Base-by-base conservation (phyloP, 345 rosid species). In the Arabidopsis suecica region DNA sequence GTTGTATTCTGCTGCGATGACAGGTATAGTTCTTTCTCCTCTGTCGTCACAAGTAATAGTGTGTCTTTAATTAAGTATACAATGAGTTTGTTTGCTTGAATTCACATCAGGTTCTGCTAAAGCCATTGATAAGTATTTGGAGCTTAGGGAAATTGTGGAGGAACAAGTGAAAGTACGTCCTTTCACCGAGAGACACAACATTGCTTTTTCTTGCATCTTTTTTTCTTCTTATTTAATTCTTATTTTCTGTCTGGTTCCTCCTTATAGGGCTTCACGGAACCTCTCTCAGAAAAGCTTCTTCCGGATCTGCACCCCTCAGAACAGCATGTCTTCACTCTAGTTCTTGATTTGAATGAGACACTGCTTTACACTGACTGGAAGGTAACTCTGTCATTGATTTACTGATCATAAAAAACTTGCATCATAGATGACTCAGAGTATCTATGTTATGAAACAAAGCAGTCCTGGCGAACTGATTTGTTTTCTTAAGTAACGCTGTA, bases 261-360 rank as follows among this genome's bases (percentile, higher is more conserved):
- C 18, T 71, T 66, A 13, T 56, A 96, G 99, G 94, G 88, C 62
- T 93, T 82, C 79, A 87, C 98, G 42, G 99, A 96, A 73, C 99
- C 99, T 62, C 84, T 91, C 65, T 91, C 98, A 32, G 98, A 93
- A 30, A 89, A 93, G 83, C 99, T 96, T 85, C 99, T 96, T 70
- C 99, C 99, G 34, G 99, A 96, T 82, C 65, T 90, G 88, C 97
- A 87, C 61, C 99, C 98, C 1, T 38, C 84, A 54, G 96, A 89
- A 68, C 98, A 95, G 74, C 83, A 93, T 78, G 88, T 80, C 67
- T 90, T 91, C 78, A 96, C 99, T 16, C 96, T 94, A 32, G 97
- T 94, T 84, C 85, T 94, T 32, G 98, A 94, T 89, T 88, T 94
- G 69, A 90, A 90, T 28, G 98, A 94, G 83, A 94, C 98, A 37